Evolutionary conservation across 768 basidiomycete genomes (phyloP), one percentile per base, ranked within the genome.

Genomic region (Trametes sanguinea): DNA sequence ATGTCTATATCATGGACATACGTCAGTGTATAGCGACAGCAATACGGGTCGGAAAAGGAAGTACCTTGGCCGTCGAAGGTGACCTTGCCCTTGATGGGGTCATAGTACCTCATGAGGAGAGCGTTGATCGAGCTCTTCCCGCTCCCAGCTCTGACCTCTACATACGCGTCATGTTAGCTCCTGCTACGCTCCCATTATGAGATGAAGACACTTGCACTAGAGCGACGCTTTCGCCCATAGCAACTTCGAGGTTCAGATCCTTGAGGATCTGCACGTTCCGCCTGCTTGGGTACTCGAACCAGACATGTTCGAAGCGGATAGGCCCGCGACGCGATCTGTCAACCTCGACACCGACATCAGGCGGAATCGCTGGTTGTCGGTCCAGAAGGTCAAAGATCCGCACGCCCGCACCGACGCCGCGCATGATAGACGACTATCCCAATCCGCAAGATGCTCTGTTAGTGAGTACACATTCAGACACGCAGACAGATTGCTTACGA

Each of bases 351-450:
- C 95, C 95, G 14, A 76, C 74, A 37, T 80, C 78, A 4, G 88
- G 83, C 3, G 84, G 83, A 65, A 97, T 91, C 35, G 82, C 83
- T 14, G 95, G 91, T 33, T 78, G 75, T 47, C 94, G 85, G 68
- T 94, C 94, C 9, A 98, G 79, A 14, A 98, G 84, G 65, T 95
- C 94, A 73, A 98, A 98, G n/a, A 98, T 89, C 22, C 96, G 89
- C 0, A 85, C 83, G 16, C 94, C 93, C 1, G 96, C 95, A 59
- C 96, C 96, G 53, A 98, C 87, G 56, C 93, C 96, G 55, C 94
- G 93, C 96, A 98, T 98, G 57, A 98, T 88, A 43, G 94, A 95
- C 9, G 92, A 85, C 91, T 93, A 64, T 35, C 29, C 39, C 53
- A 29, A 22, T n/a, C 2, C 35, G 35, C 9, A 37, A 7, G 64